phyloP scores from a whole-genome alignment of 495 filamentous ascomycete species.

The Lichina pygmaea region DNA sequence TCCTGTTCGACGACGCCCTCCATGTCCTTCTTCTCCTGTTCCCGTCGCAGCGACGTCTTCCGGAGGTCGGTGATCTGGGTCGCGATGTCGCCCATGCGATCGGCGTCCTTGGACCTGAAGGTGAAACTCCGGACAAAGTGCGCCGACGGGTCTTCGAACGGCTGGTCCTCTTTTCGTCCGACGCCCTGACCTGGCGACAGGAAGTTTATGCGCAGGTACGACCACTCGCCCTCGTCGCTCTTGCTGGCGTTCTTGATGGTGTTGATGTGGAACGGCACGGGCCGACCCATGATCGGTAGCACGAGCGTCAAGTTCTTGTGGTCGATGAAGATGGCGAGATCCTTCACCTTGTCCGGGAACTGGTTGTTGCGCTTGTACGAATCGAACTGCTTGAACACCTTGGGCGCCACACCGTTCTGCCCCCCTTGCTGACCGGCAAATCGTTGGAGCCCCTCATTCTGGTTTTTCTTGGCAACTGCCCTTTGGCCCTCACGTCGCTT shows the following conservation, averaged over 20 bases:
- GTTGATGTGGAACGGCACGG: slow-evolving; percentile 96
- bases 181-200: slow-evolving; percentile 93
- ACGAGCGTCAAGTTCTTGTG: slow-evolving; percentile 71
- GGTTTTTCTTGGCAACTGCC: slow-evolving; percentile 65
- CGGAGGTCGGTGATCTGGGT: slow-evolving; percentile 82
- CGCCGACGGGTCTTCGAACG: slow-evolving; percentile 85
- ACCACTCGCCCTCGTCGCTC: slow-evolving; percentile 80
- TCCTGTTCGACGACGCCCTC: slow-evolving; percentile 99
- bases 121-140: slow-evolving; percentile 92
- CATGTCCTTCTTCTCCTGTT: slow-evolving; percentile 98
- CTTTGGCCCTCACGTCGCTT: slow-evolving; percentile 80
- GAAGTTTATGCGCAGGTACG: slow-evolving; percentile 90
- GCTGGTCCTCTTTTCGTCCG: slow-evolving; percentile 90
- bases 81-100: slow-evolving; percentile 67
- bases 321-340: slow-evolving; percentile 73
- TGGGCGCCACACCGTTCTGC: slow-evolving; percentile 71
- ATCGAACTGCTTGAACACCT: slow-evolving; percentile 96
- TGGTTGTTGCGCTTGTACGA: slow-evolving; percentile 98
- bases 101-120: slow-evolving; percentile 67
- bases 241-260: slow-evolving; percentile 97
- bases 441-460: slow-evolving; percentile 56
- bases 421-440: slow-evolving; percentile 59
- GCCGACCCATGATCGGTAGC: slow-evolving; percentile 88
- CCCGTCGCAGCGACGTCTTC: slow-evolving; percentile 63
- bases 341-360: slow-evolving; percentile 54